Evolutionary conservation across 768 basidiomycete species (phyloP).

Genomic region (Trametes cinnabarina): DNA sequence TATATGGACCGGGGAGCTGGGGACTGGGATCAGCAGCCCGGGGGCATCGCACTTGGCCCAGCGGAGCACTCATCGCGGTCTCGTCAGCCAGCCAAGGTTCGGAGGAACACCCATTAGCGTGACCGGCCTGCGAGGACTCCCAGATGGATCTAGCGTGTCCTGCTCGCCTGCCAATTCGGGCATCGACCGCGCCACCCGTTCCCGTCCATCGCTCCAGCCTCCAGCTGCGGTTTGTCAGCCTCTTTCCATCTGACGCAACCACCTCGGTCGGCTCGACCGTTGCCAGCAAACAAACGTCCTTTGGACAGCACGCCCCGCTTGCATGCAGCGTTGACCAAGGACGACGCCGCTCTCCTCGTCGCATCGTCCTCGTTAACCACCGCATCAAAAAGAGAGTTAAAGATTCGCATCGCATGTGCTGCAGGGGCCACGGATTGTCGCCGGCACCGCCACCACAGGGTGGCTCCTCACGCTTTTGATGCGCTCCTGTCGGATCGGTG

Average conservation of each 20-base stretch:
- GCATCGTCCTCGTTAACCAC: background rate
- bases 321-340: background rate
- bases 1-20: background rate
- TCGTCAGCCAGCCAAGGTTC: background rate
- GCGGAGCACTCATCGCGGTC: background rate
- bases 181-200: background rate
- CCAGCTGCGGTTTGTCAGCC: background rate
- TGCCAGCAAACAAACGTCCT: too few species aligned
- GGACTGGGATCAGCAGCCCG: background rate
- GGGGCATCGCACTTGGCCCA: background rate
- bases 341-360: background rate
- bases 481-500: constrained; percentile 1
- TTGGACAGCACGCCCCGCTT: background rate
- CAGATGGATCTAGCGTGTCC: background rate
- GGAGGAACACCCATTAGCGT: background rate
- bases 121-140: background rate
- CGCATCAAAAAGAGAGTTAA: background rate
- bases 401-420: too few species aligned
- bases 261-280: background rate
- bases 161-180: background rate
- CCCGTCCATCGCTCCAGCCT: constrained; percentile 1
- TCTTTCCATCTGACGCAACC: background rate
- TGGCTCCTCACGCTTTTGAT: background rate
- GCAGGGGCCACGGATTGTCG: background rate
- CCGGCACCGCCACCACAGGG: background rate